Evolutionary conservation across 768 basidiomycete genomes (phyloP).

Genomic region (Suillus clintonianus): DNA sequence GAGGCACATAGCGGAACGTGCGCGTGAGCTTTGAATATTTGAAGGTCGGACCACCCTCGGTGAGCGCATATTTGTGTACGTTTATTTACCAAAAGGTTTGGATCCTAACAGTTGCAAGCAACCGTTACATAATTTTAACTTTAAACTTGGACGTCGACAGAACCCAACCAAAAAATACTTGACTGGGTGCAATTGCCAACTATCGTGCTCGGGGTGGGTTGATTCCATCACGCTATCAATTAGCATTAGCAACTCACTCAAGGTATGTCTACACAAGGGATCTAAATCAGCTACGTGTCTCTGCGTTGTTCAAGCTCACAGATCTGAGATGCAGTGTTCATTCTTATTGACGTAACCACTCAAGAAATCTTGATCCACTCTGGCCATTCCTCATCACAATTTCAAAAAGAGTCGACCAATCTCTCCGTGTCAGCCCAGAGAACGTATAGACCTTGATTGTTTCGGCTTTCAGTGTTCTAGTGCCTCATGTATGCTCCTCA

Average conservation of each 20-base stretch:
- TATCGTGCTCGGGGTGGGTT: neutral
- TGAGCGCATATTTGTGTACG: neutral
- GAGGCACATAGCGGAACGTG: neutral
- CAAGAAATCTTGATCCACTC: neutral
- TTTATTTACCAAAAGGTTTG: slow-evolving; percentile 1
- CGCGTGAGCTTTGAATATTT: too few species aligned
- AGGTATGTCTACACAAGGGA: neutral
- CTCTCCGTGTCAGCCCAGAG: neutral
- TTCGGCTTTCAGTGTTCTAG: neutral
- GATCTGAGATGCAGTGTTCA: neutral
- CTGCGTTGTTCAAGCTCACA: neutral
- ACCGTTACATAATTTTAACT: neutral
- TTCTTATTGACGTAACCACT: neutral
- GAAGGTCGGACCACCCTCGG: too few species aligned
- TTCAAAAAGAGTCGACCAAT: neutral
- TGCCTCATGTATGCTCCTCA: neutral
- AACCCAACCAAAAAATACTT: neutral
- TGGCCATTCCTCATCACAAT: neutral
- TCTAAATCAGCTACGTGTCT: neutral
- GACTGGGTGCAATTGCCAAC: neutral
- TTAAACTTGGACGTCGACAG: too few species aligned
- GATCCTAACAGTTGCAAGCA: neutral
- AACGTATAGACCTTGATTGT: neutral
- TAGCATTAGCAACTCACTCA: too few species aligned
- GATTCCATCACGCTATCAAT: neutral